Evolutionary conservation across 2,329 filamentous ascomycete species (phyloP), one percentile per base, ranked within the genome.

Genomic region (Helotiales sp.): DNA sequence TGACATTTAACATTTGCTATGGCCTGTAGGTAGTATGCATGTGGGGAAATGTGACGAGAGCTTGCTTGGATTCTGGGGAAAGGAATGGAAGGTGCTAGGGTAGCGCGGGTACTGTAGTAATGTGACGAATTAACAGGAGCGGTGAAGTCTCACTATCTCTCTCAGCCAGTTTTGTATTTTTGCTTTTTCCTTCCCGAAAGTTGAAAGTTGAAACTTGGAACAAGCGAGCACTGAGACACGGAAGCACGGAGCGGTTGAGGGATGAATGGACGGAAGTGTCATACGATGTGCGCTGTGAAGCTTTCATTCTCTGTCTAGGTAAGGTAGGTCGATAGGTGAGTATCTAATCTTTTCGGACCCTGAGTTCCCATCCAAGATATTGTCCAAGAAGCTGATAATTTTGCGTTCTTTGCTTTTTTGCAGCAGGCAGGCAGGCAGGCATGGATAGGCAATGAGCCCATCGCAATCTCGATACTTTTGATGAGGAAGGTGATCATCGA

Each of bases 281-380:
- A 37, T 32, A 28, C 17, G 17, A 47, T 45, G 15, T 54, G 40
- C 30, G 68, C 66, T 66, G 68, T 66, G 68, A 68, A 70, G 68
- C 68, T 59, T 68, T 62, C 40, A 66, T 66, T 70, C 59, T 66
- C 57, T 64, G 55, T 68, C 65, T 68, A 70, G 24, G 54, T 26
- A 34, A 22, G n/a, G 52, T 22, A 55, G n/a, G n/a, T n/a, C 45
- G 22, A 11, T 49, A 50, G 47, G 20, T 64, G 37, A 37, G 62
- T 59, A 45, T 64, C 26, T 64, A 64, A 59, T 8, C 15, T 65
- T 50, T 37, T n/a, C 34, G 22, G 22, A 13, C 57, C 66, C n/a
- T 57, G 34, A 49, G 63, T 43, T 54, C 55, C 55, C 49, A 59
- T 47, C 60, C 50, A 30, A 34, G 20, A 28, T 26, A 43, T n/a